Evolutionary conservation across 202 grass and related monocot species (phyloP), one percentile per base, ranked within the genome.

Genomic region (Saccharum hybrid): DNA sequence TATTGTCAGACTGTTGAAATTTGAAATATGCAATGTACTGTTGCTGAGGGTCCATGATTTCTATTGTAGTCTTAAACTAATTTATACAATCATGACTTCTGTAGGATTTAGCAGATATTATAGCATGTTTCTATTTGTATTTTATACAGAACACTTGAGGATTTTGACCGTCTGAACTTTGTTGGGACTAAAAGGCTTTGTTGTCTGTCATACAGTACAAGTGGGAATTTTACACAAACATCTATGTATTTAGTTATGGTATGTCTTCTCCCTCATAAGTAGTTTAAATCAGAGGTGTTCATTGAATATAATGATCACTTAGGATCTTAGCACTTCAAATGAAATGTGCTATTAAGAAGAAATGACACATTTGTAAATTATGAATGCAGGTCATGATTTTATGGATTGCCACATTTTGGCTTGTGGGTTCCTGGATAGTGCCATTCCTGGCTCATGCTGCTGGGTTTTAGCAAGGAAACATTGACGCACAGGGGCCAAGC

Each of bases 361-460:
- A 52, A 52, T 10, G 5, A 46, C 82, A 72, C 68, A 37, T 30
- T 49, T 80, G 69, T 76, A 64, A 66, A 75, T 81, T 71, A 6
- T 63, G 52, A 81, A 82, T 73, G 19, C 85, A 99, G 96, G 91
- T 96, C 39, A 99, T 99, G 96, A 86, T 99, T 83, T 77, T 92
- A 63, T 96, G 96, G 96, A 88, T 96, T 70, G 89, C 85, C 60
- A 90, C 96, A 52, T 99, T 98, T 87, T 99, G 96, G 96, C 84
- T 96, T 61, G 96, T 94, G 57, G 96, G 96, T 83, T 99, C 96
- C 51, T 99, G 96, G 96, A 96, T 99, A 87, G 90, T 99, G 40
- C 96, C 96, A 18, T 96, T 99, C 82, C 83, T 96, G 63, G 96
- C 91, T 77, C 96, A 94, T 89, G 85, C 80, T 38, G 89, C 87